Base-by-base conservation (phyloP, 192 early-diverging fungal genomes). In the Umbelopsis sp. region DNA sequence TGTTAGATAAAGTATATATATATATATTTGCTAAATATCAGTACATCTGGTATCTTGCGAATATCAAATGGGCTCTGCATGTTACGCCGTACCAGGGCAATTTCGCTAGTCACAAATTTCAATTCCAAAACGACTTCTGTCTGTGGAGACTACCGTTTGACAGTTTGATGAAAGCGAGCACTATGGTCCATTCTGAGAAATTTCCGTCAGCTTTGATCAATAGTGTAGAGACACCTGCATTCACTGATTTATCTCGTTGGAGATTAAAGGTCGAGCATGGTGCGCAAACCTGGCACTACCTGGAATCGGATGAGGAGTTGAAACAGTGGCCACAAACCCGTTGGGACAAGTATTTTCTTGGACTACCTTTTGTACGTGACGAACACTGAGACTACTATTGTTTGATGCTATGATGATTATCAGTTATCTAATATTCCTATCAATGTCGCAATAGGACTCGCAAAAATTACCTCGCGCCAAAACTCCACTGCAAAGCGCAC, bases 221-320 rank as follows among this genome's bases (percentile, higher is more conserved):
- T 44, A 25, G 22, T 41, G n/a, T 46, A 6, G 21, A 49, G 16
- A 78, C 72, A 3, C 74, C 80, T 33, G 20, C 50, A 2, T 80
- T 73, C 44, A 92, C 95, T 20, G 94, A 98, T 78, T 87, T 91
- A 50, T 79, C 81, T 47, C 89, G 90, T 51, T 99, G 97, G 97
- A 85, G 95, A 10, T 85, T 99, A 49, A 78, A 84, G 30, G 91
- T 90, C 15, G 90, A 91, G 55, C 88, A 94, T 52, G 97, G 97
- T 13, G 86, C 90, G 15, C 97, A 99, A 74, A 92, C 85, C 22
- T 99, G 97, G 97, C 88, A 93, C 78, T 96, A 97, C 70, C 77
- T 93, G 49, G 72, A 81, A 51, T 81, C 77, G 23, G 78, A 83
- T 23, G 82, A 82, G 25, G 82, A 86, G 64, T 50, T 73, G 49